These are phyloP conservation scores for Arxiozyma heterogenica DNA, from an alignment of 1,139 yeast genomes.

Conservation along the genomic window DNA sequence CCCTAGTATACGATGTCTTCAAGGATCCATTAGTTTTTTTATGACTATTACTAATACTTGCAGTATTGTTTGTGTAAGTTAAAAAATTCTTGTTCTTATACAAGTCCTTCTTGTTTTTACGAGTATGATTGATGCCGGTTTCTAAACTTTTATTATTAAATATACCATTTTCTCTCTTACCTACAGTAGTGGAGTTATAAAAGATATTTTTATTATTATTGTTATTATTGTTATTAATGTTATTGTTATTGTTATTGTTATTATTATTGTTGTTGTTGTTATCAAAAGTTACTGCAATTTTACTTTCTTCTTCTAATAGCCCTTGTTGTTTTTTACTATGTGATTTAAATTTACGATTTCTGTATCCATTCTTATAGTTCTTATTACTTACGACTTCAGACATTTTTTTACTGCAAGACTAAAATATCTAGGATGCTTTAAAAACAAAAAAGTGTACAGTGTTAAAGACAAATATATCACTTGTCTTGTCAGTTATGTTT, in stretches of 20 bases:
- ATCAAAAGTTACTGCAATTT: neutral
- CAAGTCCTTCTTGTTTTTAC: neutral
- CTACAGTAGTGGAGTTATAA: neutral
- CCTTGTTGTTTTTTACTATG: neutral
- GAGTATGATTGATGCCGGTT: neutral
- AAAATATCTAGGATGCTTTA: too few relatives aligned
- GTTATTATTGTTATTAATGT: too few relatives aligned
- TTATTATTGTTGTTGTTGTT: neutral
- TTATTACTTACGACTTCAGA: neutral
- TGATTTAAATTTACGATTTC: neutral
- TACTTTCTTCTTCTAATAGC: neutral
- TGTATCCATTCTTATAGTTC: constrained; percentile 1
- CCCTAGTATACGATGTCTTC: neutral
- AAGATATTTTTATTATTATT: neutral
- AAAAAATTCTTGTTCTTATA: neutral
- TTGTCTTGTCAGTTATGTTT: too few relatives aligned
- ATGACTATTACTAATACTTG: neutral
- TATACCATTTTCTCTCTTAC: neutral
- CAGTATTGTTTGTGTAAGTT: neutral
- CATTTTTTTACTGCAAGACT: neutral
- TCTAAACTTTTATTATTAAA: neutral
- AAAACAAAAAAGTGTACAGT: too few relatives aligned
- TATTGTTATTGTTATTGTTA: neutral
- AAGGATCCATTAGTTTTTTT: neutral
- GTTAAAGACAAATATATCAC: too few relatives aligned